Base-by-base conservation (phyloP, 176 grass and related monocot species). In the Aegilops sharonensis region DNA sequence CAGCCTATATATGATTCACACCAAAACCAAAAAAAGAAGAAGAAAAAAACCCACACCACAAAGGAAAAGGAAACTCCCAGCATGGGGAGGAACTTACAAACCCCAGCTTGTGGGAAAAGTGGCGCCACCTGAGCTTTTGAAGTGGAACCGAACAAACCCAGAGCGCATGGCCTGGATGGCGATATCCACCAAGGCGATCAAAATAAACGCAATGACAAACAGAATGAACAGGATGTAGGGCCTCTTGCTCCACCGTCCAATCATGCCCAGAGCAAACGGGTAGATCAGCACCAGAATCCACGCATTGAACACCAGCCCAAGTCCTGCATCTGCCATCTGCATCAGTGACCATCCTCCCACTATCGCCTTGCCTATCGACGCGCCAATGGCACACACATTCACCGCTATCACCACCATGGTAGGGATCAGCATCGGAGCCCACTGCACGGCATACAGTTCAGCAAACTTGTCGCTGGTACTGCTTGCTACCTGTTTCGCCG, bases 101-200 rank as follows among this genome's bases (percentile, higher is more conserved):
- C 84, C 83, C 88, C 88, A 90, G 78, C 88, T 90, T 71, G 88
- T 89, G 43, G 83, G 88, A 52, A 89, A 89, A 31, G 11, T 86
- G 64, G 83, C 88, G 25, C 88, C 83, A 52, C 88, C 83, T 14
- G 83, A 90, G 14, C 75, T 18, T 64, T 42, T 78, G 31, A 82
- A 90, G 72, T 86, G 84, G 72, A 90, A 64, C 63, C 30, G 30
- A 70, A 90, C 15, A 20, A 36, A 52, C 37, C 88, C 88, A 40
- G 84, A 37, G 21, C 70, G 88, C n/a, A 85, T 69, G 4, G 17
- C 79, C 13, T 90, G 88, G 39, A 90, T 82, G 72, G 64, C 83
- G 78, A 90, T 18, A 54, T 82, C 78, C 39, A 82, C 37, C 11
- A 37, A 11, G 0, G 88, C 84, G 2, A 86, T 69, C 52, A 86